Evolutionary conservation across 345 rosid species (phyloP).

Genomic region (Dipteronia dyeriana): DNA sequence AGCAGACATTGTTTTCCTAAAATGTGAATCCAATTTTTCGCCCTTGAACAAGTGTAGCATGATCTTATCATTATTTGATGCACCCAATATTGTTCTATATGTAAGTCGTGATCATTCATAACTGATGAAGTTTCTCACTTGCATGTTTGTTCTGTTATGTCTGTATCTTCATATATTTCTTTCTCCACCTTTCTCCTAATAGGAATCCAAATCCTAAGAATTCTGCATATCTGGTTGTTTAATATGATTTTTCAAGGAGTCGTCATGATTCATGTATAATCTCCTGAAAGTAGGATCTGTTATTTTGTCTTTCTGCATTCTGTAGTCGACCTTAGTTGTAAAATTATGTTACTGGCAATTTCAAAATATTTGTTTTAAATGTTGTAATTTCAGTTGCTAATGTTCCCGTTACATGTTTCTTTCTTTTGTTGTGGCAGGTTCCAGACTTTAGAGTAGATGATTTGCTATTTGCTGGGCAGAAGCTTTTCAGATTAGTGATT

Average conservation of each 20-base stretch:
- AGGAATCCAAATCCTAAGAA: background rate
- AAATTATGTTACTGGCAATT: background rate
- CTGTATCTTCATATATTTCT: no score
- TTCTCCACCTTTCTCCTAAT: no score
- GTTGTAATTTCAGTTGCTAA: background rate
- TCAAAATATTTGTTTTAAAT: background rate
- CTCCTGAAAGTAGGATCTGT: background rate
- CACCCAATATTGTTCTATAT: no score
- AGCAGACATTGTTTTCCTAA: background rate
- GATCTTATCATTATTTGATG: no score
- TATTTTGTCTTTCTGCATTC: background rate
- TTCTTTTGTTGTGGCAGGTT: slow-evolving; percentile 17
- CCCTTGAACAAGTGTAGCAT: background rate
- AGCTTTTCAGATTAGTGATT: slow-evolving; percentile 17
- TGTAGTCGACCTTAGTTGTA: background rate
- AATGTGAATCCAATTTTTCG: background rate
- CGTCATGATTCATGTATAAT: background rate
- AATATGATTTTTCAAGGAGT: background rate
- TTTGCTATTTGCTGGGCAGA: slow-evolving; percentile 25
- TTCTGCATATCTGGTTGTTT: no score
- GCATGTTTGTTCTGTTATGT: no score
- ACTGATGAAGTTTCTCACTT: no score
- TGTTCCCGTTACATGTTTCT: background rate
- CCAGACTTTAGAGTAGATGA: slow-evolving; percentile 34
- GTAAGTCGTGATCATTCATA: no score